Evolutionary conservation across 257 asterid species (phyloP).

Genomic region (Salvia splendens): DNA sequence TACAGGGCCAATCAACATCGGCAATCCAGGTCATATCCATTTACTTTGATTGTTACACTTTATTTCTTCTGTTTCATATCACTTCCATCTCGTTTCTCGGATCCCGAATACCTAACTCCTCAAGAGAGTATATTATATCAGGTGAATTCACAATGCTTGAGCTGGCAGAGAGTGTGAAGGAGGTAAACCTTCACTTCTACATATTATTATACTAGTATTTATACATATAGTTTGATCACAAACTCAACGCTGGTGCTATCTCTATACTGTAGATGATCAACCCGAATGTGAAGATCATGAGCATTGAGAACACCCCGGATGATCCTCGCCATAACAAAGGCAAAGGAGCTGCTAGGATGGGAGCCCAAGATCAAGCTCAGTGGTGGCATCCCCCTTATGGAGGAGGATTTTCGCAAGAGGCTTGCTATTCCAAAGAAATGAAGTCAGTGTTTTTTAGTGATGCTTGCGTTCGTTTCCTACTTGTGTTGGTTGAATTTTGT

Average conservation of each 20-base stretch:
- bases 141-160: slow-evolving; percentile 97
- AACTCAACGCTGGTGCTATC: not conserved
- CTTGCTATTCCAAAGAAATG: slow-evolving; percentile 53
- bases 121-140: slow-evolving; percentile 31
- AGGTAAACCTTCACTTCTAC: slow-evolving; percentile 46
- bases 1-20: slow-evolving; percentile 90
- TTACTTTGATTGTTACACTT: not conserved
- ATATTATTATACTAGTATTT: not conserved
- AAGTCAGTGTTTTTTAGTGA: slow-evolving; percentile 33
- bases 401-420: slow-evolving; percentile 85
- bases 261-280: slow-evolving; percentile 62
- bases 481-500: slow-evolving; percentile 31
- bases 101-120: not conserved
- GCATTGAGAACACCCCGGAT: slow-evolving; percentile 93
- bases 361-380: slow-evolving; percentile 80
- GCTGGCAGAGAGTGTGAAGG: slow-evolving; percentile 91
- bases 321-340: slow-evolving; percentile 92
- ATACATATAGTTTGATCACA: not conserved
- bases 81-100: not conserved
- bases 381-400: slow-evolving; percentile 94
- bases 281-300: slow-evolving; percentile 62
- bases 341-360: slow-evolving; percentile 75
- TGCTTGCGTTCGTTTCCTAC: slow-evolving; percentile 28
- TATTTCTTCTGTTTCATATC: not conserved
- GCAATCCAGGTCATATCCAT: slow-evolving; percentile 77